Percentiles rank a stretch among this genome's conserved stretches.
phyloP scores from a whole-genome alignment of 768 basidiomycete genomes.

The Pilatotrama ljubarskyi region DNA sequence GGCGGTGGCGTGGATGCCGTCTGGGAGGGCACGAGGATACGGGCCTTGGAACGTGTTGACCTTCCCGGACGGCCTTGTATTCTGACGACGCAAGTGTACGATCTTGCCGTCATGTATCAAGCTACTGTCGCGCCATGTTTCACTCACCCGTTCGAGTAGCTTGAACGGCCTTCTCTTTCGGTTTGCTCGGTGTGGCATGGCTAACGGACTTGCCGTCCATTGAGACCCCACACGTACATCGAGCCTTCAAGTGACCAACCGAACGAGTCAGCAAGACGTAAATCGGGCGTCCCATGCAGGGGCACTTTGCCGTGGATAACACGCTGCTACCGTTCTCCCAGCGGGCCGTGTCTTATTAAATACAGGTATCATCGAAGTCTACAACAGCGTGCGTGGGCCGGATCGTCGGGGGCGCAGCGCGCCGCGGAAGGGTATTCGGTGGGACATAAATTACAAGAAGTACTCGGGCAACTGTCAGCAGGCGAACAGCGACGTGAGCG shows the following conservation, averaged over 20 bases:
- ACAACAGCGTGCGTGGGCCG: conserved; percentile 6
- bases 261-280: not conserved
- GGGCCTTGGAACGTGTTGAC: conserved; percentile 2
- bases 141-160: not conserved
- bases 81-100: not conserved
- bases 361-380: conserved; percentile 14
- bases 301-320: conserved; percentile 2
- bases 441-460: conserved; percentile 49
- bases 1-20: conserved; percentile 24
- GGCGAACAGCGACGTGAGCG: conserved; percentile 6
- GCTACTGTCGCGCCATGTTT: not conserved
- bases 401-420: conserved; percentile 11
- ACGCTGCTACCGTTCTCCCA: conserved; percentile 12
- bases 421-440: conserved; percentile 15
- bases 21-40: conserved; percentile 7
- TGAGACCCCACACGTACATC: not conserved
- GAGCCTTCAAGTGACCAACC: not conserved
- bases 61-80: not conserved
- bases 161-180: not conserved
- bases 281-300: not conserved
- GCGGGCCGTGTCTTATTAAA: not conserved
- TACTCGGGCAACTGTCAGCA: conserved; percentile 71
- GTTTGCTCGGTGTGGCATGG: not conserved
- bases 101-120: not conserved
- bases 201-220: not conserved